Evolutionary conservation across 345 rosid genomes (phyloP), one percentile per base, ranked within the genome.

Genomic region (Cardamine chenopodiifolia): DNA sequence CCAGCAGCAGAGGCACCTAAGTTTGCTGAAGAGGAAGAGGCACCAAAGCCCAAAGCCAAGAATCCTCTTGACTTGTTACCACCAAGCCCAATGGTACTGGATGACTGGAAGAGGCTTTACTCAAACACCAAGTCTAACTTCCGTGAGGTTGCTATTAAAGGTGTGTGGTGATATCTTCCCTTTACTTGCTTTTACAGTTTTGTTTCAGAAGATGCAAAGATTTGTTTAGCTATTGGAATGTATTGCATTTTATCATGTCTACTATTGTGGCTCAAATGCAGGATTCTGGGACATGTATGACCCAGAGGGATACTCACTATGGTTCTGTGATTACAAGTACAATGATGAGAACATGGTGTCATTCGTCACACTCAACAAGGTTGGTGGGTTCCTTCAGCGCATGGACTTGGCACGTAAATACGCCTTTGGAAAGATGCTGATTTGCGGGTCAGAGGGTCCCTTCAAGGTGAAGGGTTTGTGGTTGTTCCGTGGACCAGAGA

Each of bases 221-320:
- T 9, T 32, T 62, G 5, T 47, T 3, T 50, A 61, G 28, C 29
- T 52, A 11, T 7, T 55, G 34, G 19, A 64, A n/a, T 47, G 13
- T 13, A 40, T 5, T 76, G 3, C 5, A 11, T 2, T 8, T 17
- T 1, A 23, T 15, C 55, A 47, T 37, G 50, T 55, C 15, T 65
- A 10, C 58, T 48, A 17, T 57, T 14, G 56, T 71, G 31, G 35
- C 12, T 42, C 2, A 31, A n/a, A 60, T 81, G 83, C 82, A 95
- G 99, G 99, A 52, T 95, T 95, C 86, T 95, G 99, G 99, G 99
- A 92, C 81, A 95, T 95, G 97, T 92, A 90, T 67, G 99, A 95
- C 79, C 92, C 97, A 0, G 97, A 95, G 84, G 99, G 99, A 29
- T 95, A 95, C 84, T 95, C 99, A 0, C 80, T 95, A 3, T 95